phyloP scores from a whole-genome alignment of 2,329 filamentous ascomycete genomes.

The Microsporum canis region DNA sequence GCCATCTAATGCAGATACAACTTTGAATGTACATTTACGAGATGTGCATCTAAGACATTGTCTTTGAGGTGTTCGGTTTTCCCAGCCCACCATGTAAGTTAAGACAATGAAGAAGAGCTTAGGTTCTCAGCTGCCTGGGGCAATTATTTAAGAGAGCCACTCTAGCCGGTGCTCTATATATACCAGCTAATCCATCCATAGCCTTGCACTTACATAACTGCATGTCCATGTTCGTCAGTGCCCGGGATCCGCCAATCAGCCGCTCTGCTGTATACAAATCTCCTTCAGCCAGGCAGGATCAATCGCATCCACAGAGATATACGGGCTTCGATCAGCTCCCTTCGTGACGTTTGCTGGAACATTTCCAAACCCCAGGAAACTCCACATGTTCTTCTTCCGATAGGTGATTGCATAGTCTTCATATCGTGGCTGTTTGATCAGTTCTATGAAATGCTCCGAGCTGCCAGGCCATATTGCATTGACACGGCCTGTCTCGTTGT shows the following conservation, averaged over 20 bases:
- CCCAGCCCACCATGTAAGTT: neutral
- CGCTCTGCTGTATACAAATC: conserved; percentile 4
- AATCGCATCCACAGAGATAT: conserved; percentile 23
- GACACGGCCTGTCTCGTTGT: conserved; percentile 32
- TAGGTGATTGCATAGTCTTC: conserved; percentile 36
- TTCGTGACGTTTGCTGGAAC: conserved; percentile 20
- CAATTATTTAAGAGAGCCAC: neutral
- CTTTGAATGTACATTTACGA: neutral
- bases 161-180: too few relatives aligned
- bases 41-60: neutral
- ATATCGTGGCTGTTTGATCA: conserved; percentile 31
- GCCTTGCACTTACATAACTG: too few relatives aligned
- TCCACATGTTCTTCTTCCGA: conserved; percentile 21
- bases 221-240: too few relatives aligned
- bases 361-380: conserved; percentile 25
- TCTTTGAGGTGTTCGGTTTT: neutral
- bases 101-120: neutral
- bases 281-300: conserved; percentile 26
- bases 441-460: conserved; percentile 39
- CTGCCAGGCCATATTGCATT: conserved; percentile 42
- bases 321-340: conserved; percentile 22
- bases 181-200: too few relatives aligned
- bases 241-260: neutral
- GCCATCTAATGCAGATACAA: neutral
- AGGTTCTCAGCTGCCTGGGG: neutral